Evolutionary conservation across 1,284 basidiomycete species (phyloP).

Genomic region (Leccinum pseudoinsigne): DNA sequence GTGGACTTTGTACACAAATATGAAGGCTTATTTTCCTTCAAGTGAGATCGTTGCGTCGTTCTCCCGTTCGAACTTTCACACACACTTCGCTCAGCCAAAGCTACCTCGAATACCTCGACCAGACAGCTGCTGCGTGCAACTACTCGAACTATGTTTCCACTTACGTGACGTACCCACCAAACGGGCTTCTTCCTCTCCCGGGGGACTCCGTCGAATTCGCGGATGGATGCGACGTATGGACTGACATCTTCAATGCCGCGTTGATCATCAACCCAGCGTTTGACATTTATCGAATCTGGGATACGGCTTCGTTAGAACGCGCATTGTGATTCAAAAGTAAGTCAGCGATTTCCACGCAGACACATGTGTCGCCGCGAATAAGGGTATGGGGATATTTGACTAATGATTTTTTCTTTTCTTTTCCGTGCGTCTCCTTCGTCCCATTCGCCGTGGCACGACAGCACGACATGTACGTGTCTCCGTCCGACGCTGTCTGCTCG

Average conservation of each 20-base stretch:
- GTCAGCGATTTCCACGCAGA: constrained; percentile 20
- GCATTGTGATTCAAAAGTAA: constrained; percentile 69
- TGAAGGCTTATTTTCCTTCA: constrained; percentile 65
- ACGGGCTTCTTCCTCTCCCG: constrained; percentile 55
- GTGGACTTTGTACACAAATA: constrained; percentile 42
- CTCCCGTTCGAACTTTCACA: neutral
- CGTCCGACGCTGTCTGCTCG: neutral
- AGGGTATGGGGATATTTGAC: too few species aligned
- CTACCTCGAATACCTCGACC: constrained; percentile 59
- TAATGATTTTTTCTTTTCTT: neutral
- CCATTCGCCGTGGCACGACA: constrained; percentile 24
- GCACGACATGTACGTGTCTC: constrained; percentile 63
- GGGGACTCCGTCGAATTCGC: constrained; percentile 45
- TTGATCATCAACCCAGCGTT: constrained; percentile 70
- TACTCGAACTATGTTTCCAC: constrained; percentile 64
- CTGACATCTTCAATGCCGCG: constrained; percentile 58
- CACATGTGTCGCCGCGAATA: neutral
- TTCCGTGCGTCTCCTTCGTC: neutral
- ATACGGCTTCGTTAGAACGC: constrained; percentile 53
- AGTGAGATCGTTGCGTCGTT: constrained; percentile 38
- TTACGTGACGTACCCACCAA: constrained; percentile 66
- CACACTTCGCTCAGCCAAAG: constrained; percentile 50
- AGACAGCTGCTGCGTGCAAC: constrained; percentile 52
- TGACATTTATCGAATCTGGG: constrained; percentile 74
- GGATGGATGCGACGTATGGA: constrained; percentile 66